phyloP scores from a whole-genome alignment of 495 filamentous ascomycete species.

The Aspergillus sclerotiicarbonarius region DNA sequence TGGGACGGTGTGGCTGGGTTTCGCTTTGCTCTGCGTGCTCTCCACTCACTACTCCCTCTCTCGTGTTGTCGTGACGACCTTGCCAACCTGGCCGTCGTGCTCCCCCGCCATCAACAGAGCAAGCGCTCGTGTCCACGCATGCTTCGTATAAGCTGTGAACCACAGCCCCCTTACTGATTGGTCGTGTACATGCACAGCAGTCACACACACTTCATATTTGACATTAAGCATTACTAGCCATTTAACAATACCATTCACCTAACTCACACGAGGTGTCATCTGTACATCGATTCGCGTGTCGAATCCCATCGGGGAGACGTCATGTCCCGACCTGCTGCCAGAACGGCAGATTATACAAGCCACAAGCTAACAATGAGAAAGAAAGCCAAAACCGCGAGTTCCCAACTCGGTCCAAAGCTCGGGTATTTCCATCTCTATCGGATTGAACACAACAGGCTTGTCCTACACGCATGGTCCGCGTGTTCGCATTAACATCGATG shows the following conservation, averaged over 20 bases:
- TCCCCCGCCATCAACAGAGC: background rate
- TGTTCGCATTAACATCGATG: constrained; percentile 15
- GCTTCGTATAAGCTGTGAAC: background rate
- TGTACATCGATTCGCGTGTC: constrained; percentile 6
- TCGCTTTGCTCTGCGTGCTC: background rate
- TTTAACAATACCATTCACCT: constrained; percentile 9
- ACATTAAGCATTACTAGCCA: constrained; percentile 24
- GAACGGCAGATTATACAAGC: background rate
- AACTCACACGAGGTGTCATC: constrained; percentile 2
- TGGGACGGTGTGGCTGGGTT: too few relatives aligned
- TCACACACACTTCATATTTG: constrained; percentile 10
- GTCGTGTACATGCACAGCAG: background rate
- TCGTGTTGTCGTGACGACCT: background rate
- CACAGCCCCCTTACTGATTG: background rate
- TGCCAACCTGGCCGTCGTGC: background rate
- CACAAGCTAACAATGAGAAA: background rate
- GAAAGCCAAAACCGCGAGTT: background rate
- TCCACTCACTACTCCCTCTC: background rate
- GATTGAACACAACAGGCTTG: background rate
- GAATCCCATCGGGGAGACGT: background rate
- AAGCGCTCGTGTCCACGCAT: background rate
- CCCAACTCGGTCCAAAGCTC: background rate
- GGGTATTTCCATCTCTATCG: background rate
- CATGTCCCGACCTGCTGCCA: background rate
- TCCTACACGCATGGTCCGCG: constrained; percentile 5